A percentile compares a stretch with the other conserved stretches of the same genome.
Evolutionary conservation across 352 stramenopile species (phyloP).

Genomic region (Phytophthora tentaculata): DNA sequence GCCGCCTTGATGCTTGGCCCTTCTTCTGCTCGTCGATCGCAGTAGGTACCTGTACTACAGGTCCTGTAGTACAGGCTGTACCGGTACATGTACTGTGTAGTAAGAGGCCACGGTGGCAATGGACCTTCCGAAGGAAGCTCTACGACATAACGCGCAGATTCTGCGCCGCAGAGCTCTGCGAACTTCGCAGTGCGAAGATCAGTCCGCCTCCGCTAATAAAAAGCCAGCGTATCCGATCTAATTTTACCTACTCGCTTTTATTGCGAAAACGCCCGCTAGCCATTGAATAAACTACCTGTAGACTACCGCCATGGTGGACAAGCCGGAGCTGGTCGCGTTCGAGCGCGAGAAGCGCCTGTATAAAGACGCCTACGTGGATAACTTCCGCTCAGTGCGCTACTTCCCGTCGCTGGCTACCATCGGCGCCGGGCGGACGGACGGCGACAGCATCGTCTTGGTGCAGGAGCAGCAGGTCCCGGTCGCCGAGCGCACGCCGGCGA

Average conservation of each 20-base stretch:
- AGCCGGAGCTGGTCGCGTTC: slow-evolving; percentile 60
- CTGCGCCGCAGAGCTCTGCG: no score
- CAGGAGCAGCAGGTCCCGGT: slow-evolving; percentile 42
- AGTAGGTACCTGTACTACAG: no score
- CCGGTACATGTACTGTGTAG: no score
- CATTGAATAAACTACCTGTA: no score
- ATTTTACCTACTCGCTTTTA: slow-evolving; percentile 1
- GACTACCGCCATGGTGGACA: slow-evolving; percentile 41
- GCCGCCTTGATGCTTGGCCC: slow-evolving; percentile 1
- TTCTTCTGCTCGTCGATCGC: slow-evolving; percentile 24
- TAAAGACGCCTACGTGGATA: slow-evolving; percentile 76
- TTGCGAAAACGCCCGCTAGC: background rate
- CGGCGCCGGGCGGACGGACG: slow-evolving; percentile 49
- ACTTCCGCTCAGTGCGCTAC: slow-evolving; percentile 74
- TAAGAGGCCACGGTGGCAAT: no score
- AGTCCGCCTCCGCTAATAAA: slow-evolving; percentile 13
- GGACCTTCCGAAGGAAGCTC: no score
- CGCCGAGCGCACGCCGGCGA: slow-evolving; percentile 7
- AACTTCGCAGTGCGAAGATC: background rate
- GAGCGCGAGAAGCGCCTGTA: slow-evolving; percentile 81
- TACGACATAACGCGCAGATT: slow-evolving; percentile 7
- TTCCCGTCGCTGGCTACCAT: slow-evolving; percentile 74
- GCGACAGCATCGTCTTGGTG: slow-evolving; percentile 71
- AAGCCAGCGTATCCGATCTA: slow-evolving; percentile 23
- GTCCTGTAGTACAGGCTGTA: no score